Evolutionary conservation across 805 yeast species (phyloP), one percentile per base, ranked within the genome.

Genomic region (Brettanomyces naardenensis): DNA sequence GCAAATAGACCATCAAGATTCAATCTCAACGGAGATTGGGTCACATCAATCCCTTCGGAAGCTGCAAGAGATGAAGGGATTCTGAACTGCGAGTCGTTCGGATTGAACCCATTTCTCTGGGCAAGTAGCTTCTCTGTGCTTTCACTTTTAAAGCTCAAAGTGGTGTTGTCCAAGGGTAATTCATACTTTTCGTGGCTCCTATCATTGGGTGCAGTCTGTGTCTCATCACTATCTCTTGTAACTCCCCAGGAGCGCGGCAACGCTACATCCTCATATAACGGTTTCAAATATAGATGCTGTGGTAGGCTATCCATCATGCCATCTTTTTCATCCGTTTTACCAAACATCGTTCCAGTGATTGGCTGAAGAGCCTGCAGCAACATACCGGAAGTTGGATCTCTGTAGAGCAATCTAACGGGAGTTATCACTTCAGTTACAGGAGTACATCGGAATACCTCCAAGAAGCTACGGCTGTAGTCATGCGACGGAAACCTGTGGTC

Each of bases 91-190:
- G 26, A 23, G 26, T 23, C 26, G 26, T 23, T 23, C 11, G 26
- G 26, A 23, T 23, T 23, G 26, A 23, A 23, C 11, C 26, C 26
- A 11, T 23, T 23, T 10, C 26, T 31, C 9, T 20, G 14, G 9
- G 34, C 34, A 11, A 31, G 26, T n/a, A 20, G 5, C 26, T 31
- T 31, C 19, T 31, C 34, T 13, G 34, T 31, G 10, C 26, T 21
- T 21, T 31, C 34, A 18, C 26, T 20, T 10, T 31, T 6, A 14
- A 19, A 31, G 14, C 34, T 31, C 5, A 31, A 14, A 15, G 6
- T 14, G 6, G 20, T 30, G 20, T 30, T 27, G 18, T 27, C 30
- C 6, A 27, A 27, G 15, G 30, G n/a, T n/a, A n/a, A n/a, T n/a
- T n/a, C n/a, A n/a, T n/a, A n/a, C n/a, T n/a, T n/a, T n/a, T n/a